Evolutionary conservation across 2,329 filamentous ascomycete genomes (phyloP).

Genomic region (Monosporascus sp.): DNA sequence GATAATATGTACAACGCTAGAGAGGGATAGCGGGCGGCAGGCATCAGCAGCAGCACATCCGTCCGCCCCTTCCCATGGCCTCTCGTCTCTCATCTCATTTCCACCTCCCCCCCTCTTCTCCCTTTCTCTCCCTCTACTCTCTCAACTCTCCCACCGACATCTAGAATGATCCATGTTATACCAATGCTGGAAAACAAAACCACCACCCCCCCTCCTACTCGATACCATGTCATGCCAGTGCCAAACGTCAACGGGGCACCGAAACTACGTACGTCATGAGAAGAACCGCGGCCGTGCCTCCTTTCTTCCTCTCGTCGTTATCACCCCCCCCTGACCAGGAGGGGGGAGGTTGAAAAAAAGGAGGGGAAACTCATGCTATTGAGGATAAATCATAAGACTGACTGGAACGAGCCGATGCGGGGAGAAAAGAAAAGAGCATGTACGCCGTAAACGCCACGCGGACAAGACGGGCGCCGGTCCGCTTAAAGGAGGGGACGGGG

Average conservation of each 20-base stretch:
- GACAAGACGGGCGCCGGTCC: constrained; percentile 2
- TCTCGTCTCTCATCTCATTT: background rate
- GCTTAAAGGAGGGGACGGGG: constrained; percentile 15
- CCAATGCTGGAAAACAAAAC: background rate
- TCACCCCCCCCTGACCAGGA: no score
- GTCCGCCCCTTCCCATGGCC: no score
- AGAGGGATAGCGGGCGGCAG: background rate
- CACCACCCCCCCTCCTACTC: no score
- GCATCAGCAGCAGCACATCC: background rate
- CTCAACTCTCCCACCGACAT: background rate
- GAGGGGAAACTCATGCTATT: background rate
- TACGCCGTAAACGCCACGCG: constrained; percentile 18
- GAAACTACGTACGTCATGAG: background rate
- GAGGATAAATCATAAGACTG: background rate
- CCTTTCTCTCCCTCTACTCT: background rate
- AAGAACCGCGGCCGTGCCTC: background rate
- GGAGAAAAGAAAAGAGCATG: constrained; percentile 3
- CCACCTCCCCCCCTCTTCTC: background rate
- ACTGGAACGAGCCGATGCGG: constrained; percentile 3
- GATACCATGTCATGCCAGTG: background rate
- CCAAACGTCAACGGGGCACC: background rate
- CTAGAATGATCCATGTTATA: background rate
- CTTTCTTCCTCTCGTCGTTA: background rate
- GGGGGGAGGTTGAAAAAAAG: no score
- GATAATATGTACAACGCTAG: background rate